Conservation (phyloP, 345 rosid species). For the Trapa bicornis region DNA sequence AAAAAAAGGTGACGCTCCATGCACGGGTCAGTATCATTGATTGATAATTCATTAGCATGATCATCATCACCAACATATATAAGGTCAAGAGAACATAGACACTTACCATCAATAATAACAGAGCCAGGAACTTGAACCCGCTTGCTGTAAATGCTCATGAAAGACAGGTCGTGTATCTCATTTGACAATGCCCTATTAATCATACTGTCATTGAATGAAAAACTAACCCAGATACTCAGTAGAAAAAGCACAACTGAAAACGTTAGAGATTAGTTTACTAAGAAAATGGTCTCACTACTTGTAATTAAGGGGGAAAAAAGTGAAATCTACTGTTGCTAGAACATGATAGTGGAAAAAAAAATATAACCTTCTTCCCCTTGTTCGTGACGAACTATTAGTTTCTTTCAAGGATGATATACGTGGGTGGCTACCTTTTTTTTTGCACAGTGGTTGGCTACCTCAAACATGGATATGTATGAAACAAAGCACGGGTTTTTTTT, state of each 20-base stretch:
- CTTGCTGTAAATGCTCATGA: constrained; percentile 55
- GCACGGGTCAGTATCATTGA: too few species aligned
- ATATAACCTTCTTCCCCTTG: too few species aligned
- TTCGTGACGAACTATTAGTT: too few species aligned
- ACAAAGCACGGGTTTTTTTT: too few species aligned
- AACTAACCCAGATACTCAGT: background rate
- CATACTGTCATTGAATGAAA: background rate
- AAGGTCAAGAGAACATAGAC: background rate
- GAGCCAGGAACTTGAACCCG: constrained; percentile 55
- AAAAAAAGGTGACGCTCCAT: background rate
- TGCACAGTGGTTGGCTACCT: too few species aligned
- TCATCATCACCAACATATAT: background rate
- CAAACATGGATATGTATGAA: too few species aligned
- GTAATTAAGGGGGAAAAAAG: background rate
- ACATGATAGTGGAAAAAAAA: too few species aligned
- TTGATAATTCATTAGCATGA: background rate
- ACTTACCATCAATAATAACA: constrained; percentile 68
- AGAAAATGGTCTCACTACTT: background rate
- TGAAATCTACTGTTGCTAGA: too few species aligned
- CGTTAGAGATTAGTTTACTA: background rate
- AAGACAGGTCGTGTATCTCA: constrained; percentile 35
- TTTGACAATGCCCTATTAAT: constrained; percentile 27
- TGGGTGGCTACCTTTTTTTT: too few species aligned
- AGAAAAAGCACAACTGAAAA: background rate
- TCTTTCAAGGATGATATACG: too few species aligned